Evolutionary conservation across 345 rosid genomes (phyloP).

Genomic region (Anastatica hierochuntica): DNA sequence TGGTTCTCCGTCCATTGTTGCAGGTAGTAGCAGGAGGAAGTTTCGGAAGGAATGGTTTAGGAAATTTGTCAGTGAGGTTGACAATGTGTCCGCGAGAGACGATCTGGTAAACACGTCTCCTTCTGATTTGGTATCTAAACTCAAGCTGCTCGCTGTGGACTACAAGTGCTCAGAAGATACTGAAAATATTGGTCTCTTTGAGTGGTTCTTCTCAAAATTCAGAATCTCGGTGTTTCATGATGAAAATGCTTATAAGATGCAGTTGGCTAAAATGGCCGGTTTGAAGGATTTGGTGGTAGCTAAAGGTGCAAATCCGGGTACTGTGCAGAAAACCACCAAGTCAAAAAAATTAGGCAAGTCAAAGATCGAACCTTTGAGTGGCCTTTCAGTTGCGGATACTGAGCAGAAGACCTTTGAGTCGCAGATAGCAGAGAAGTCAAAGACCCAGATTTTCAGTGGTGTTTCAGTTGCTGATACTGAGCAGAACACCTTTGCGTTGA

Average conservation of each 20-base stretch:
- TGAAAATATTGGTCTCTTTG: constrained; percentile 32
- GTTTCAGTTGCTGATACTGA: constrained; percentile 4
- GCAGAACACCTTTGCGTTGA: constrained; percentile 22
- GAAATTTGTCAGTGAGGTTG: constrained; percentile 36
- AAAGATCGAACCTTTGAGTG: constrained; percentile 27
- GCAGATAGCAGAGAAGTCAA: constrained; percentile 1
- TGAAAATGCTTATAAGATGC: constrained; percentile 45
- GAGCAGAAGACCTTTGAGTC: constrained; percentile 8
- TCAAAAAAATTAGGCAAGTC: constrained; percentile 27
- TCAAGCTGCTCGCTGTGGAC: constrained; percentile 45
- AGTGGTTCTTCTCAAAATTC: constrained; percentile 76
- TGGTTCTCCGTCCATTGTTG: constrained; percentile 45
- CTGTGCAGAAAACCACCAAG: constrained; percentile 30
- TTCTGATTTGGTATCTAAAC: constrained; percentile 48
- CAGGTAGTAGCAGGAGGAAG: constrained; percentile 38
- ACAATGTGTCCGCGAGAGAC: constrained; percentile 28
- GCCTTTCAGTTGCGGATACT: constrained; percentile 35
- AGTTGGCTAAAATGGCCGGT: constrained; percentile 42
- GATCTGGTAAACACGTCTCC: constrained; percentile 38
- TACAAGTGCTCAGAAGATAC: constrained; percentile 33
- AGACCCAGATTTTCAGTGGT: not conserved
- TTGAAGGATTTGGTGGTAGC: constrained; percentile 28
- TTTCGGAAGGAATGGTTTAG: constrained; percentile 48
- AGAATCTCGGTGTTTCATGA: constrained; percentile 63
- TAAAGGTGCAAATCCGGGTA: not conserved